Evolutionary conservation across 2,329 filamentous ascomycete genomes (phyloP).

Genomic region (Nigrospora osmanthi): DNA sequence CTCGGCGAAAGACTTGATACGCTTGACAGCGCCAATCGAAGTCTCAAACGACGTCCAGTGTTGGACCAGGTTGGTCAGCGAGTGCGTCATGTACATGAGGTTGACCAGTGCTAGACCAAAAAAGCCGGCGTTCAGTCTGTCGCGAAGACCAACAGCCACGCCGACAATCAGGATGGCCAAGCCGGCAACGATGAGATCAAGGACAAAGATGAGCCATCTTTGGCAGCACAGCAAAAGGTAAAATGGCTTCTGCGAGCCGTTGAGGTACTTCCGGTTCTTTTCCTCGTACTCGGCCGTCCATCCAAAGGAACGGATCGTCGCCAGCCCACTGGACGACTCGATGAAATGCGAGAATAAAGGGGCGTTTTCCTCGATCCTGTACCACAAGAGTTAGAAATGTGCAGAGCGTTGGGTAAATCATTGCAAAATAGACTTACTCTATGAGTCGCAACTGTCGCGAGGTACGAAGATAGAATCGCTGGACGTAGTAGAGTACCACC

Average conservation of each 20-base stretch:
- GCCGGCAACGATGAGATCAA: slow-evolving; percentile 20
- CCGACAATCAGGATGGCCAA: slow-evolving; percentile 18
- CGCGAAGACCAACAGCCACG: slow-evolving; percentile 10
- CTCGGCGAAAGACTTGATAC: slow-evolving; percentile 5
- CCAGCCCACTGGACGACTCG: neutral
- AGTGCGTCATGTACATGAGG: slow-evolving; percentile 4
- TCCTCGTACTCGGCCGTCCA: neutral
- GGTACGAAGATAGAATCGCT: slow-evolving; percentile 3
- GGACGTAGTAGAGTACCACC: neutral
- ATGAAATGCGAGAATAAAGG: slow-evolving; percentile 1
- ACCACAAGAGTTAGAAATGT: neutral
- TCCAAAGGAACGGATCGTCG: neutral
- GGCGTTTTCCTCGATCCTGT: neutral
- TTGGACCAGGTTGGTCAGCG: slow-evolving; percentile 5
- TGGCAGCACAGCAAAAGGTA: slow-evolving; percentile 24
- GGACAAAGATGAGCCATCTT: slow-evolving; percentile 22
- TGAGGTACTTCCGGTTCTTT: slow-evolving; percentile 27
- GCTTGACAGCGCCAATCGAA: slow-evolving; percentile 4
- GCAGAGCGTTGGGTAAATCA: neutral
- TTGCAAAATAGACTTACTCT: neutral
- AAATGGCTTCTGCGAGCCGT: slow-evolving; percentile 18
- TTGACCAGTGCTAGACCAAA: slow-evolving; percentile 5
- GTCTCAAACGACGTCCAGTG: slow-evolving; percentile 5
- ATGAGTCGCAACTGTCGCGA: slow-evolving; percentile 1
- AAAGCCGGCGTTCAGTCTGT: slow-evolving; percentile 2